Conservation (phyloP, 192 early-diverging fungal species). For the Pilaira anomala region DNA sequence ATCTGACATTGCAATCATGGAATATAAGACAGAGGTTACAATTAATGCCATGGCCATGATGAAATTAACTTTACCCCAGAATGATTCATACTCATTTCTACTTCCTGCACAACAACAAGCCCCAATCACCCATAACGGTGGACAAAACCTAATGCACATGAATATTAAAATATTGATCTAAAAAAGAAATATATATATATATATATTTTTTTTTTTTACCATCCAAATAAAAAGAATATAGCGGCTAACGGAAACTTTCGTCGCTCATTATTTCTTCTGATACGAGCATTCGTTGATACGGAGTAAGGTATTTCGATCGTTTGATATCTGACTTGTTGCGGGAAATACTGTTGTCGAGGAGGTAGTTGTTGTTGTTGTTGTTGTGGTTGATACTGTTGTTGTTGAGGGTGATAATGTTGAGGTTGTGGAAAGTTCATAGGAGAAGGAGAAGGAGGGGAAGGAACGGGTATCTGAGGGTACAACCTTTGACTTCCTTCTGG, state of each 20-base stretch:
- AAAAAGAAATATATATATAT: background rate
- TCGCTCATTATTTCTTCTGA: background rate
- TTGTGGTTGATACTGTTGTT: background rate
- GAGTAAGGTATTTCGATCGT: conserved; percentile 11
- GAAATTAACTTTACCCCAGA: conserved; percentile 22
- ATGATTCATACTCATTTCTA: conserved; percentile 28
- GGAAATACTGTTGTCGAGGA: background rate
- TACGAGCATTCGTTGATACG: background rate
- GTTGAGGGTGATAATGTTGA: background rate
- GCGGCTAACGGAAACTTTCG: conserved; percentile 15
- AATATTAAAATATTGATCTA: background rate
- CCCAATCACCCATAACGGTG: conserved; percentile 21
- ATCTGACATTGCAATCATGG: background rate
- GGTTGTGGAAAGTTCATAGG: background rate
- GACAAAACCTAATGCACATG: conserved; percentile 15
- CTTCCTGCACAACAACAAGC: conserved; percentile 23
- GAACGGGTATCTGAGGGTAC: background rate
- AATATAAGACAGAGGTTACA: conserved; percentile 4
- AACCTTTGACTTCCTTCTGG: background rate
- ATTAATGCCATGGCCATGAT: conserved; percentile 14
- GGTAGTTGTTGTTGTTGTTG: background rate
- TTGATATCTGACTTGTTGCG: background rate
- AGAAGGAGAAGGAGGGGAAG: background rate
- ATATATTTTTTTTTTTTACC: conserved; percentile 4
- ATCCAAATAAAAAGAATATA: conserved; percentile 23